Conservation (phyloP, 495 filamentous ascomycete genomes). For the Aspergillus ellipticus region DNA sequence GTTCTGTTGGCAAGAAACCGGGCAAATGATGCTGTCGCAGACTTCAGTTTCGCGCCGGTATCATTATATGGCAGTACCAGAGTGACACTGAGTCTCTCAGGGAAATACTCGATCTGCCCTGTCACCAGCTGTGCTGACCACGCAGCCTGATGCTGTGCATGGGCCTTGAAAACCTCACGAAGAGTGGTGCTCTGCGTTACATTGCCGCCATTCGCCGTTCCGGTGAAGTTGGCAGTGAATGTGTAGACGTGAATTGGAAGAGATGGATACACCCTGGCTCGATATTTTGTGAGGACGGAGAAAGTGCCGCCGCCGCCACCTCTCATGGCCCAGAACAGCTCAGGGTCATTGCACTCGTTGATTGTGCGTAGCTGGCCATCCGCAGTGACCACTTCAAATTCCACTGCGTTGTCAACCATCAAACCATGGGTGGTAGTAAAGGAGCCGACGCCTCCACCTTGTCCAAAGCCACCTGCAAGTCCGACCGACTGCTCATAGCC, state of each 20-base stretch:
- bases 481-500: constrained; percentile 22
- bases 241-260: constrained; percentile 17
- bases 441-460: constrained; percentile 18
- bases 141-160: constrained; percentile 10
- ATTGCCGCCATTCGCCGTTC: not conserved
- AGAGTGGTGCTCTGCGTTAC: constrained; percentile 10
- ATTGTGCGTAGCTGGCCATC: constrained; percentile 41
- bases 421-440: constrained; percentile 18
- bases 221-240: constrained; percentile 20
- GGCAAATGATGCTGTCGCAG: constrained; percentile 11
- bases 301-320: constrained; percentile 35
- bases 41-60: constrained; percentile 15
- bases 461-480: constrained; percentile 21
- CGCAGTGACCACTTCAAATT: constrained; percentile 43
- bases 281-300: constrained; percentile 22
- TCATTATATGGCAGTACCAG: constrained; percentile 16
- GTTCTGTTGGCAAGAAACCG: not conserved
- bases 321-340: constrained; percentile 50
- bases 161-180: constrained; percentile 3
- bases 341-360: constrained; percentile 42
- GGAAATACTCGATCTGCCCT: constrained; percentile 17
- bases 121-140: constrained; percentile 16
- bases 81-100: constrained; percentile 6
- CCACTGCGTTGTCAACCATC: constrained; percentile 20
- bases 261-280: constrained; percentile 16